Percentiles rank a stretch among this genome's conserved stretches.
These are phyloP conservation scores for Pisolithus thermaeus DNA, from an alignment of 1,284 basidiomycete species.

Conservation along the genomic window DNA sequence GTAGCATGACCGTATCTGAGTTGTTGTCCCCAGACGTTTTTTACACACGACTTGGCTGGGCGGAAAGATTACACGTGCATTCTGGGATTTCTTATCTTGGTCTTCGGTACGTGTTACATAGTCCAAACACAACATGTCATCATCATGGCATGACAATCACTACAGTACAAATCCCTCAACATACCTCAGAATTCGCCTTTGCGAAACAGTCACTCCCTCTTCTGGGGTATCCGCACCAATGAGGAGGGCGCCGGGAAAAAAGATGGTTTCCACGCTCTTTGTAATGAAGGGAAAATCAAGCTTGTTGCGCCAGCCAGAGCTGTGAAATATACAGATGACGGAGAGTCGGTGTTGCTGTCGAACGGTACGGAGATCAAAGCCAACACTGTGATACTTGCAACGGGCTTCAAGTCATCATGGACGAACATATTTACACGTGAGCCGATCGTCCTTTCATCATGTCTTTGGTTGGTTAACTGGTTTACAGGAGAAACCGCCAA, in stretches of 20 bases:
- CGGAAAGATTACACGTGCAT: no score
- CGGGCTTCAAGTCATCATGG: slow-evolving; percentile 55
- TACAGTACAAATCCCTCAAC: slow-evolving; percentile 13
- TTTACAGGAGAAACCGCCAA: slow-evolving; percentile 14
- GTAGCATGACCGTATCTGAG: neutral
- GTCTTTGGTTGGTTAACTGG: neutral
- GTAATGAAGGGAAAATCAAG: slow-evolving; percentile 14
- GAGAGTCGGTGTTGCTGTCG: slow-evolving; percentile 34
- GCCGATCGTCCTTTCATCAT: neutral
- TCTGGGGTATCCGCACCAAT: slow-evolving; percentile 23
- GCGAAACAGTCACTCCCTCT: slow-evolving; percentile 19
- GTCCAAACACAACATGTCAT: neutral
- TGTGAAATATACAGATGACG: slow-evolving; percentile 33
- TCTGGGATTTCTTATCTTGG: slow-evolving; percentile 19
- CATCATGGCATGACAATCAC: neutral
- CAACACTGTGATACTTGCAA: slow-evolving; percentile 46
- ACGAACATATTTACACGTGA: slow-evolving; percentile 40
- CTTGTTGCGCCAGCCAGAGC: slow-evolving; percentile 40
- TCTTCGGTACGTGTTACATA: slow-evolving; percentile 13
- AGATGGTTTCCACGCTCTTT: slow-evolving; percentile 18
- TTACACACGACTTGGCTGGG: slow-evolving; percentile 21
- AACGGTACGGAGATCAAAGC: slow-evolving; percentile 36
- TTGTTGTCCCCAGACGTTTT: slow-evolving; percentile 16
- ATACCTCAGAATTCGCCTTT: slow-evolving; percentile 18
- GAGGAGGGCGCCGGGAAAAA: slow-evolving; percentile 21